Evolutionary conservation across 1,284 basidiomycete species (phyloP).

Genomic region (Erythrobasidium hasegawianum): DNA sequence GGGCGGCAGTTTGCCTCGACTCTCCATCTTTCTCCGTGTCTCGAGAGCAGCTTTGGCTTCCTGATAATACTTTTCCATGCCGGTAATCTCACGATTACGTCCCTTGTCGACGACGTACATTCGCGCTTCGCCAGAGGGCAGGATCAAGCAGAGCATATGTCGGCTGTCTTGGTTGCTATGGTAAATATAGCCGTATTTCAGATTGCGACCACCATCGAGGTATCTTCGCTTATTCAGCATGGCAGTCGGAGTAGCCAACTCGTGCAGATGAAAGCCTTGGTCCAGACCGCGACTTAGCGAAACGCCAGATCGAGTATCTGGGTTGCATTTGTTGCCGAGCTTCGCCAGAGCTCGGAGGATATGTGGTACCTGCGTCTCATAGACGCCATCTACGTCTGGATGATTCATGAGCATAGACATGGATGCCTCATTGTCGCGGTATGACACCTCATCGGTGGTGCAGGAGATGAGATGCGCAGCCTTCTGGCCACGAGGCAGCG

Average conservation of each 20-base stretch:
- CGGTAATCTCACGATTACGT: slow-evolving; percentile 74
- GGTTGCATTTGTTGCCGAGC: slow-evolving; percentile 76
- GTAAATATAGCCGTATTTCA: slow-evolving; percentile 87
- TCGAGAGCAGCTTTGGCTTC: slow-evolving; percentile 55
- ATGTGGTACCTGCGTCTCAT: slow-evolving; percentile 87
- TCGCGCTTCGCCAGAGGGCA: slow-evolving; percentile 65
- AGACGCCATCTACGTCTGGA: slow-evolving; percentile 92
- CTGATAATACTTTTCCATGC: slow-evolving; percentile 69
- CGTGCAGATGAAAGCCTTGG: slow-evolving; percentile 75
- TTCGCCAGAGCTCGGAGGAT: slow-evolving; percentile 75
- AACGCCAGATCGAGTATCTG: slow-evolving; percentile 61
- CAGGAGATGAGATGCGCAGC: slow-evolving; percentile 79
- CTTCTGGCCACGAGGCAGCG: slow-evolving; percentile 73
- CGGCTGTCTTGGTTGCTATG: slow-evolving; percentile 72
- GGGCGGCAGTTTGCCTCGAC: slow-evolving; percentile 38
- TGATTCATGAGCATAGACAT: slow-evolving; percentile 90
- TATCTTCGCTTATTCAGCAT: slow-evolving; percentile 67
- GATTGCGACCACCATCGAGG: slow-evolving; percentile 59
- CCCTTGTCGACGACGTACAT: slow-evolving; percentile 89
- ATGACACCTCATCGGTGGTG: slow-evolving; percentile 76
- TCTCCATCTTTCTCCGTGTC: slow-evolving; percentile 42
- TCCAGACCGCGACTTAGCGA: slow-evolving; percentile 82
- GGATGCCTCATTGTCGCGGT: slow-evolving; percentile 77
- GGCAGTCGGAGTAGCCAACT: slow-evolving; percentile 65
- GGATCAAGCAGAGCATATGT: slow-evolving; percentile 88